Conservation (phyloP, 2,329 filamentous ascomycete genomes). For the Zalaria sp. region DNA sequence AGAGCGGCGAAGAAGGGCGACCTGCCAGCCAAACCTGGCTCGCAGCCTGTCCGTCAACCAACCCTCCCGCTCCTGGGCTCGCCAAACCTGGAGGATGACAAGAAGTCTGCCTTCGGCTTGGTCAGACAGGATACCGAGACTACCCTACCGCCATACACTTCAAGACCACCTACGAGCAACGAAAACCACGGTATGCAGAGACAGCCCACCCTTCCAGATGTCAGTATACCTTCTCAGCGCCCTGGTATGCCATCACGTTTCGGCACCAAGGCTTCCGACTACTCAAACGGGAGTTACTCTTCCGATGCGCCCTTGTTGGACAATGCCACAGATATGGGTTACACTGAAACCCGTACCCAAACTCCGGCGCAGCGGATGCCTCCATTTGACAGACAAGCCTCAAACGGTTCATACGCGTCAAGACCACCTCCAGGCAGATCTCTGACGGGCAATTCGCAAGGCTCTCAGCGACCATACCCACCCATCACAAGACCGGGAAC, state of each 20-base stretch:
- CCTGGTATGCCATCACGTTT: constrained; percentile 22
- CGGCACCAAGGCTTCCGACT: constrained; percentile 42
- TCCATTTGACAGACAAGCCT: constrained; percentile 5
- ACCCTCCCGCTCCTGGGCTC: constrained; percentile 50
- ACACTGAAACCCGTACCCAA: constrained; percentile 3
- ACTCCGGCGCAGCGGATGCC: neutral
- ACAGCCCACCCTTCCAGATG: constrained; percentile 27
- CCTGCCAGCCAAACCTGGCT: constrained; percentile 19
- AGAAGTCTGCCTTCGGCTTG: constrained; percentile 20
- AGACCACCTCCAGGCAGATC: constrained; percentile 1
- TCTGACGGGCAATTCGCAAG: constrained; percentile 2
- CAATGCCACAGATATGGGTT: constrained; percentile 47
- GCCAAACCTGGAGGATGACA: constrained; percentile 36
- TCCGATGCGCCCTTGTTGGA: constrained; percentile 50
- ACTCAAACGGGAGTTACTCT: constrained; percentile 41
- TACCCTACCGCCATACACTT: constrained; percentile 32
- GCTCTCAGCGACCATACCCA: constrained; percentile 6
- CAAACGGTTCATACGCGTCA: constrained; percentile 1
- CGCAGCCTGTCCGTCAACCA: constrained; percentile 39
- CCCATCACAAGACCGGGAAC: constrained; percentile 7
- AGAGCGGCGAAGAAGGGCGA: constrained; percentile 42
- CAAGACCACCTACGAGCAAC: constrained; percentile 40
- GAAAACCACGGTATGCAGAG: constrained; percentile 14
- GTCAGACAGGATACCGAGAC: constrained; percentile 22
- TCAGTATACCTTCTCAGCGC: constrained; percentile 14